Conservation (phyloP, 192 early-diverging fungal genomes). For the Diversispora epigaea region DNA sequence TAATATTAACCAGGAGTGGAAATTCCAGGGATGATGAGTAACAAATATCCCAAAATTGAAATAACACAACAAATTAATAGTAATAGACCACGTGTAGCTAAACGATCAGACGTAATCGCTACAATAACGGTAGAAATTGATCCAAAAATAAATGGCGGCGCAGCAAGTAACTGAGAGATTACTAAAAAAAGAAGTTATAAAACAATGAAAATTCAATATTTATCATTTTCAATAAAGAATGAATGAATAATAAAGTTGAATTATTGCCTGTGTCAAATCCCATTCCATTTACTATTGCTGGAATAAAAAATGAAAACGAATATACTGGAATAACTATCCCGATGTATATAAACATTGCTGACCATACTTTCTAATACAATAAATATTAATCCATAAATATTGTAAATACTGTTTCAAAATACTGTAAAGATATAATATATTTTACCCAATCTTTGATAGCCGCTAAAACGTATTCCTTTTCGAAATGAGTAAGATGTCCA, state of each 20-base stretch:
- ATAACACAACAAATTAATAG: neutral
- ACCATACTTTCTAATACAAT: conserved; percentile 40
- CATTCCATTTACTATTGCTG: conserved; percentile 68
- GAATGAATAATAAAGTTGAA: neutral
- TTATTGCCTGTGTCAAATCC: conserved; percentile 47
- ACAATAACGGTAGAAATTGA: neutral
- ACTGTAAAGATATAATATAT: conserved; percentile 31
- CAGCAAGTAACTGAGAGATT: neutral
- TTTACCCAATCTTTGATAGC: conserved; percentile 49
- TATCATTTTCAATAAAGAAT: neutral
- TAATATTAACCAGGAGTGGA: no score
- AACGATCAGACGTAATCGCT: neutral
- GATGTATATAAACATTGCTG: conserved; percentile 62
- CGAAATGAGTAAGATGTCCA: conserved; percentile 48
- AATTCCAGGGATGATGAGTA: no score
- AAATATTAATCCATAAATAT: neutral
- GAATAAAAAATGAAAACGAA: conserved; percentile 67
- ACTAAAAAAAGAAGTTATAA: neutral
- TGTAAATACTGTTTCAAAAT: neutral
- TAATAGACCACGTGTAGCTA: neutral
- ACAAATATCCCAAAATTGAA: no score
- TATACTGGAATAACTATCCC: conserved; percentile 63
- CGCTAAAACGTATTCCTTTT: conserved; percentile 50
- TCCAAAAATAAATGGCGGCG: neutral
- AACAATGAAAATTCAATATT: neutral